phyloP scores from a whole-genome alignment of 1,139 yeast genomes.

The Cylindricascospora bacillispora region DNA sequence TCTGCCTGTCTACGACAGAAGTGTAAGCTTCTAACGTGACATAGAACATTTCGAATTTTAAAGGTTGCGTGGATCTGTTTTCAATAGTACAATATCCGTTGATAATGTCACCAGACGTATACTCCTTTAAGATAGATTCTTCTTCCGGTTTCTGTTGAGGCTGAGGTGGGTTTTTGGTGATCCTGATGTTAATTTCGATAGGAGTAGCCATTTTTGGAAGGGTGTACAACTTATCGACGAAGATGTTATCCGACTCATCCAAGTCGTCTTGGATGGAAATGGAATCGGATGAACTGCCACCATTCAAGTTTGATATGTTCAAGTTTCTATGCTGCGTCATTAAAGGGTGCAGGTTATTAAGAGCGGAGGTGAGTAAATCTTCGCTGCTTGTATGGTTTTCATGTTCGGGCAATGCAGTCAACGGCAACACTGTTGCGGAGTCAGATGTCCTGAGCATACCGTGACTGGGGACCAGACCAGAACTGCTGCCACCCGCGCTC shows the following conservation, averaged over 20 bases:
- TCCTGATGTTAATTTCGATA: constrained; percentile 23
- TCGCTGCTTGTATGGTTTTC: too few species aligned
- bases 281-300: constrained; percentile 4
- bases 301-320: neutral
- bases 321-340: constrained; percentile 8
- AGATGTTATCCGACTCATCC: constrained; percentile 16
- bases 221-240: constrained; percentile 26
- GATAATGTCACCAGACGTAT: constrained; percentile 41
- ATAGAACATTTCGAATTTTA: constrained; percentile 43
- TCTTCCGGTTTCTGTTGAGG: constrained; percentile 19
- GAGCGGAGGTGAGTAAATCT: neutral
- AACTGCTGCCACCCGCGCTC: constrained; percentile 2
- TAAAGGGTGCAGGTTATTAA: constrained; percentile 8
- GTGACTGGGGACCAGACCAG: constrained; percentile 1
- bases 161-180: constrained; percentile 28
- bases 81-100: constrained; percentile 38
- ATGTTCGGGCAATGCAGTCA: neutral
- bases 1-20: constrained; percentile 22
- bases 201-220: constrained; percentile 23
- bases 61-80: constrained; percentile 29
- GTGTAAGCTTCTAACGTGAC: constrained; percentile 42
- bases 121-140: constrained; percentile 32
- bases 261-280: constrained; percentile 11
- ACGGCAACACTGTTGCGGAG: constrained; percentile 2
- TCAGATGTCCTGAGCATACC: constrained; percentile 1